Conservation (phyloP, 495 filamentous ascomycete genomes). For the Xeromyces bisporus region DNA sequence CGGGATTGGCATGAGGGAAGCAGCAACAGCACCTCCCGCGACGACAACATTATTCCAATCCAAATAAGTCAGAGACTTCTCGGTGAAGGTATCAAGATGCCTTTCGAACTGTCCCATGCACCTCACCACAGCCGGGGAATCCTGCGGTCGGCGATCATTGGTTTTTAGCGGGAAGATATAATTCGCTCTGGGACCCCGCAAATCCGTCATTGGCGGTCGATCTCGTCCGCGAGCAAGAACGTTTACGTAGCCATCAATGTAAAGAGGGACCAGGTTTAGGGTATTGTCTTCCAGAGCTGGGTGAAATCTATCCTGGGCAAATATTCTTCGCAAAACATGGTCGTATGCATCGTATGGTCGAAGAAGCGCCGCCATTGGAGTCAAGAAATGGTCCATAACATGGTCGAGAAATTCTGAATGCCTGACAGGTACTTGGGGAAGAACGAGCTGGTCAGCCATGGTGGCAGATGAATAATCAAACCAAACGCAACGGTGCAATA, state of each 20-base stretch:
- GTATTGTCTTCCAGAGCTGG: conserved; percentile 37
- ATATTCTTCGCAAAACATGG: conserved; percentile 46
- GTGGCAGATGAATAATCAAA: background rate
- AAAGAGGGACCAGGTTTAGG: conserved; percentile 56
- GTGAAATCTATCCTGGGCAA: conserved; percentile 50
- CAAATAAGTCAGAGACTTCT: conserved; percentile 42
- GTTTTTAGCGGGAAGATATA: conserved; percentile 55
- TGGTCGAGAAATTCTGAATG: conserved; percentile 28
- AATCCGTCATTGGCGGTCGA: conserved; percentile 40
- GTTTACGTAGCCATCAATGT: conserved; percentile 33
- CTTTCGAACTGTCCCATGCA: conserved; percentile 50
- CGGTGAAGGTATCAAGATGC: conserved; percentile 67
- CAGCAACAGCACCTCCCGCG: conserved; percentile 61
- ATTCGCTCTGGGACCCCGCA: conserved; percentile 41
- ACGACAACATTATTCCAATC: conserved; percentile 67
- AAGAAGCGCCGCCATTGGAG: conserved; percentile 38
- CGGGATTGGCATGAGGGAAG: conserved; percentile 55
- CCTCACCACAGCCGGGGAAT: conserved; percentile 46
- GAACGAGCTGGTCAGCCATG: conserved; percentile 6
- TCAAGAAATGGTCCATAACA: conserved; percentile 31
- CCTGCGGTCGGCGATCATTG: conserved; percentile 38
- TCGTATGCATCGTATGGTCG: conserved; percentile 56
- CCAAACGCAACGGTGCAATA: background rate
- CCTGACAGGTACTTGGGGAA: conserved; percentile 24
- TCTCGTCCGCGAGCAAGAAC: conserved; percentile 48